Percentiles rank a stretch among this genome's conserved stretches.
Evolutionary conservation across 2,329 filamentous ascomycete genomes (phyloP).

Genomic region (Ceratocystis huliohia): DNA sequence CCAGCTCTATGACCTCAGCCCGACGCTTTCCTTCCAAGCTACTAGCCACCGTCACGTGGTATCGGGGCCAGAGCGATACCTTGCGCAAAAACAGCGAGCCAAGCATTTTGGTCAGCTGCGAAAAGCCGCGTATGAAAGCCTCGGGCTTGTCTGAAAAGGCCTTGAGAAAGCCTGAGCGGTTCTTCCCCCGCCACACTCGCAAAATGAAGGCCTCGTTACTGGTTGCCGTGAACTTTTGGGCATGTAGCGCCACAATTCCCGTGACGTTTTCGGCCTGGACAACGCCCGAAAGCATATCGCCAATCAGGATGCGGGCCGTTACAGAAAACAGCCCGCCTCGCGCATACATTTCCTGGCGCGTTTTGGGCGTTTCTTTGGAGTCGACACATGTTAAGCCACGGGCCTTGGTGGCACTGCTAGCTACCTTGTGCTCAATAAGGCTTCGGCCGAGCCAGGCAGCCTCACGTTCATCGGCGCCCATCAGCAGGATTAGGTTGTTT

Average conservation of each 20-base stretch:
- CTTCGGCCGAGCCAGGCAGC: conserved; percentile 97
- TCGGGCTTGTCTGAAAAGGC: conserved; percentile 92
- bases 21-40: conserved; percentile 84
- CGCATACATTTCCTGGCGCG: conserved; percentile 82
- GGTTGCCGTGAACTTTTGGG: conserved; percentile 73
- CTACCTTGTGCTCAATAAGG: conserved; percentile 84
- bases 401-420: conserved; percentile 53
- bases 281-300: conserved; percentile 77
- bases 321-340: conserved; percentile 88
- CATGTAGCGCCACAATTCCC: conserved; percentile 75
- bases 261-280: conserved; percentile 75
- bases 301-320: conserved; percentile 86
- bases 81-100: conserved; percentile 83
- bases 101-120: conserved; percentile 80
- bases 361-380: conserved; percentile 82
- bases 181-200: conserved; percentile 84
- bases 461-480: conserved; percentile 83
- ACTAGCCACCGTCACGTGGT: conserved; percentile 79
- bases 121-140: conserved; percentile 76
- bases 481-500: conserved; percentile 78
- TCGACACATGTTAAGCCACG: conserved; percentile 85
- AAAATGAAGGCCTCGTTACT: conserved; percentile 91
- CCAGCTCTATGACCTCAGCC: conserved; percentile 92
- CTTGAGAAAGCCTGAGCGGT: conserved; percentile 86
- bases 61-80: conserved; percentile 81